Base-by-base conservation (phyloP, 2,329 filamentous ascomycete species). In the Tetracladium maxilliforme region DNA sequence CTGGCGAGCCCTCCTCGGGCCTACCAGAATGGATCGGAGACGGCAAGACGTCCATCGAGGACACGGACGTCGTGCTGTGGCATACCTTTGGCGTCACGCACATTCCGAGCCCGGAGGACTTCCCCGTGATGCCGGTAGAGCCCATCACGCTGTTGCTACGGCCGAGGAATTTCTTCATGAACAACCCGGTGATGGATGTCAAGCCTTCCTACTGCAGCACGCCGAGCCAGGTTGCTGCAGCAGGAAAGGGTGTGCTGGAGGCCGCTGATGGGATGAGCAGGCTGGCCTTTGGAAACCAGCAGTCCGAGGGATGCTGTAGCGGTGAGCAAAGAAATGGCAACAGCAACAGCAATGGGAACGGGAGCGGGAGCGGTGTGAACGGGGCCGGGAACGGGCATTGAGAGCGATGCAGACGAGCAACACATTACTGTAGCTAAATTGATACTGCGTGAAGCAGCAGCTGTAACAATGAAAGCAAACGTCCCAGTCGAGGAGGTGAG, bases 71-170 rank as follows among this genome's bases (percentile, higher is more conserved):
- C 16, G 84, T 94, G 2, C 65, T 93, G 10, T 94, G 84, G 84
- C 84, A 93, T 53, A 92, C 83, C 0, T 94, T 93, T 42, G 86
- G 86, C 18, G 61, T 93, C 18, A 87, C 78, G 1, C 86, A 93
- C 47, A 87, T 93, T 58, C 84, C 86, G 0, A 59, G 79, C 0
- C 83, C 84, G 0, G 86, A 94, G 45, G 86, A 93, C 49, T 93
- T 82, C 57, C 86, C 86, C 16, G 63, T 93, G 38, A 93, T 93
- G 84, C 83, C 83, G 0, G 78, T 70, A 1, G 79, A 86, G 57
- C 79, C 81, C 1, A 86, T 93, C 65, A 81, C 71, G 2, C 56
- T 92, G 37, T 61, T 47, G 22, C 38, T 67, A 19, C 55, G 61
- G 34, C 61, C 62, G 1, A 56, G 53, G 4, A 64, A 65, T 31